Evolutionary conservation across 495 filamentous ascomycete species (phyloP).

Genomic region (Hyaloscypha finlandica): DNA sequence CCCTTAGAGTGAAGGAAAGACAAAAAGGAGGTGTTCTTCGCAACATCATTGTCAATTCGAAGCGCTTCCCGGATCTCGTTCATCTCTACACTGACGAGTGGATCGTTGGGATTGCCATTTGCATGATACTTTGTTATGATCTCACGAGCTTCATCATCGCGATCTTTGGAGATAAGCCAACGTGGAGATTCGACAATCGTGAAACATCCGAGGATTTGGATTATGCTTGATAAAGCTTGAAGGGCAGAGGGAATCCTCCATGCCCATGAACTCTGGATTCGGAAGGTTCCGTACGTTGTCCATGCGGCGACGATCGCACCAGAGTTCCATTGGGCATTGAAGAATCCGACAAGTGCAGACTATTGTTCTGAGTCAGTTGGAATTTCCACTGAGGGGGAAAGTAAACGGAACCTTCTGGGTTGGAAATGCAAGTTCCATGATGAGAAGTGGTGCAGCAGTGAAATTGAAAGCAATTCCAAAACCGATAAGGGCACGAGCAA

Average conservation of each 20-base stretch:
- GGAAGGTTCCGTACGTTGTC: conserved; percentile 37
- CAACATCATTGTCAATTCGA: background rate
- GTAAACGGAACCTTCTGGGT: conserved; percentile 62
- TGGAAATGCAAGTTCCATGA: conserved; percentile 73
- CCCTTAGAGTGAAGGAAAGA: conserved; percentile 52
- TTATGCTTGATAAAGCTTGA: conserved; percentile 37
- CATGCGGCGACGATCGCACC: conserved; percentile 43
- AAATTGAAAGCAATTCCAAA: conserved; percentile 69
- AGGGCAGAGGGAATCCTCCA: conserved; percentile 48
- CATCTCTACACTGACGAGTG: background rate
- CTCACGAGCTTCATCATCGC: conserved; percentile 36
- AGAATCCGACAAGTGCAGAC: conserved; percentile 47
- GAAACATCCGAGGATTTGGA: conserved; percentile 12
- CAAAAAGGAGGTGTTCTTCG: conserved; percentile 23
- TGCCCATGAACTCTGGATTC: background rate
- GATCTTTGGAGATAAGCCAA: conserved; percentile 34
- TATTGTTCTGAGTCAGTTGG: too few relatives aligned
- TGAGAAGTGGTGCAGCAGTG: conserved; percentile 64
- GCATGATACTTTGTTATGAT: conserved; percentile 49
- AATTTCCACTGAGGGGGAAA: too few relatives aligned
- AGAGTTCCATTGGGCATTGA: conserved; percentile 46
- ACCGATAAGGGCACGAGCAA: conserved; percentile 70
- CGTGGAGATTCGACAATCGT: conserved; percentile 38
- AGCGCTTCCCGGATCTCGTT: background rate
- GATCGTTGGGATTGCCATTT: conserved; percentile 21